These are phyloP conservation scores for Beauveria rudraprayagi DNA, from an alignment of 2,329 filamentous ascomycete species.

Conservation along the genomic window DNA sequence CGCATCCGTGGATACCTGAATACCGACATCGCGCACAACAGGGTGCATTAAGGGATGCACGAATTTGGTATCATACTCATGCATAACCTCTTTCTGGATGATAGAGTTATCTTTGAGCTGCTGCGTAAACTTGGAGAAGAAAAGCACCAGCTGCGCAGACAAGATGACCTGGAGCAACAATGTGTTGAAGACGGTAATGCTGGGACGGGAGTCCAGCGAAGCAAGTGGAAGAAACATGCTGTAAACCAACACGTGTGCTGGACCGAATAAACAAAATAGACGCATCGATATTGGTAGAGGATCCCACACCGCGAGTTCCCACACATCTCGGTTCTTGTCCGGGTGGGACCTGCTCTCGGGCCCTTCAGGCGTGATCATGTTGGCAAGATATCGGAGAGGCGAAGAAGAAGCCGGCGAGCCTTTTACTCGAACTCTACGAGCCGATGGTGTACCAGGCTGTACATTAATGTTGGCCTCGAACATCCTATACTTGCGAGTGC, in stretches of 20 bases:
- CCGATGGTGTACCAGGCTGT: constrained; percentile 71
- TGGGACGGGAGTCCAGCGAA: constrained; percentile 69
- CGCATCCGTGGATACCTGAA: constrained; percentile 57
- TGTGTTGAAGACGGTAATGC: constrained; percentile 76
- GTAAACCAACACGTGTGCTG: constrained; percentile 86
- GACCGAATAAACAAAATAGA: constrained; percentile 85
- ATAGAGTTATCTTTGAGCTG: constrained; percentile 78
- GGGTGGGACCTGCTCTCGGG: constrained; percentile 82
- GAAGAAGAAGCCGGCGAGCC: constrained; percentile 72
- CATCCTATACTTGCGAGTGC: constrained; percentile 79
- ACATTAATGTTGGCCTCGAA: constrained; percentile 81
- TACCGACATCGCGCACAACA: constrained; percentile 67
- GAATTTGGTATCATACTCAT: constrained; percentile 94
- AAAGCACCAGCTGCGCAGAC: constrained; percentile 65
- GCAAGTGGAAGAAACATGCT: constrained; percentile 76
- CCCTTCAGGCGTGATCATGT: constrained; percentile 57
- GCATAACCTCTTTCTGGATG: constrained; percentile 84
- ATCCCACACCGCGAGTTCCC: constrained; percentile 92
- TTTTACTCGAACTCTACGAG: constrained; percentile 79
- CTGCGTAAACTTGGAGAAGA: constrained; percentile 69
- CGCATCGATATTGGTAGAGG: constrained; percentile 75
- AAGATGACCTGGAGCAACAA: constrained; percentile 68
- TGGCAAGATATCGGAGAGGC: constrained; percentile 66
- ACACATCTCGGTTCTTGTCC: constrained; percentile 76
- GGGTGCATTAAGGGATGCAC: constrained; percentile 86